Evolutionary conservation across 306 rosid species (phyloP).

Genomic region (Prosopis cineraria): DNA sequence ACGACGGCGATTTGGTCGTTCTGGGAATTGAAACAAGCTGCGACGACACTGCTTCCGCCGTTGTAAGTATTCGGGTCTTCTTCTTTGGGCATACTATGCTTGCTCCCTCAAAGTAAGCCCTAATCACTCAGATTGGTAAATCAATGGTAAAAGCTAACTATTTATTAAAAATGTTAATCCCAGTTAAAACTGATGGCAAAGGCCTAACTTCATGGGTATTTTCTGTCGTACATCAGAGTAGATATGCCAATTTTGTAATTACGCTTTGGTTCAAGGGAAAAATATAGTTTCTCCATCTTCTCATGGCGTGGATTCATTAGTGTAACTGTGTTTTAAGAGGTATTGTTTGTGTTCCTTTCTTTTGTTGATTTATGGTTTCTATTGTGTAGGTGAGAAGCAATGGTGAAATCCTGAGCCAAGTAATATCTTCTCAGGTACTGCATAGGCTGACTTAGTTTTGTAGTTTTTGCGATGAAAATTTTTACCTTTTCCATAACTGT

Average conservation of each 20-base stretch:
- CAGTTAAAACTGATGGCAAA: neutral
- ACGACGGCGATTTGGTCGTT: conserved; percentile 52
- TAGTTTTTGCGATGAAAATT: neutral
- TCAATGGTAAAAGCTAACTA: neutral
- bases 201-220: neutral
- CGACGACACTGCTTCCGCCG: conserved; percentile 95
- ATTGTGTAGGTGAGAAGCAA: conserved; percentile 69
- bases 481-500: neutral
- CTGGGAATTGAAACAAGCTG: conserved; percentile 97
- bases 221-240: neutral
- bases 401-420: conserved; percentile 91
- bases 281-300: neutral
- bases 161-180: neutral
- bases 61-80: conserved; percentile 48
- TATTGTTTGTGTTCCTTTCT: conserved; percentile 9
- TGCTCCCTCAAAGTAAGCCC: neutral
- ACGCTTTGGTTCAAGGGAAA: neutral
- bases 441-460: neutral
- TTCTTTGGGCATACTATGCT: neutral
- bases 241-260: neutral
- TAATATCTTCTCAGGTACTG: conserved; percentile 87
- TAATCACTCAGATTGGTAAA: neutral
- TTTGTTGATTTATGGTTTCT: conserved; percentile 10
- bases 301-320: neutral
- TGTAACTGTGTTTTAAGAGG: neutral